Conservation (phyloP, 2,329 filamentous ascomycete genomes). For the Fusarium cyanostomum region DNA sequence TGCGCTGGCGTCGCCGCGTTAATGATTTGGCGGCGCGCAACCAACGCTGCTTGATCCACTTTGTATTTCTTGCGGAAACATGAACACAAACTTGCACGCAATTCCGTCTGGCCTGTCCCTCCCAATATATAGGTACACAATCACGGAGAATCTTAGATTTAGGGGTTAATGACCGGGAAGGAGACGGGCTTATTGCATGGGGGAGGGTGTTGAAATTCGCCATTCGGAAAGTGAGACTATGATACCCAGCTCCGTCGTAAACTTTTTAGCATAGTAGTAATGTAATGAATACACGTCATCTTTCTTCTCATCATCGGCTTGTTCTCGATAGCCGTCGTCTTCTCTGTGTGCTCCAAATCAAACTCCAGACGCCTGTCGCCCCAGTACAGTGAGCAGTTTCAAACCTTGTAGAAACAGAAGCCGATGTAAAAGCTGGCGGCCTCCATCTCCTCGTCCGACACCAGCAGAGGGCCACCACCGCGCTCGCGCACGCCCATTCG, state of each 20-base stretch:
- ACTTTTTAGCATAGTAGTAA: slow-evolving; percentile 23
- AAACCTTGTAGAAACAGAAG: slow-evolving; percentile 98
- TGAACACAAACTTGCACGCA: neutral
- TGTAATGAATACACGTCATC: slow-evolving; percentile 29
- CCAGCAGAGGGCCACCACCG: slow-evolving; percentile 71
- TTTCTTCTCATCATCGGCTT: slow-evolving; percentile 14
- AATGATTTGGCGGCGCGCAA: slow-evolving; percentile 71
- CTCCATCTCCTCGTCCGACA: slow-evolving; percentile 89
- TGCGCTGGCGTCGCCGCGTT: slow-evolving; percentile 71
- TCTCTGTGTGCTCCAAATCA: neutral
- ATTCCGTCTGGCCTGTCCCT: neutral
- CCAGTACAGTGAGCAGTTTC: slow-evolving; percentile 31
- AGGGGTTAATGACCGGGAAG: neutral
- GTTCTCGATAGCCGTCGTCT: slow-evolving; percentile 1
- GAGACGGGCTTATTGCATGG: slow-evolving; percentile 18
- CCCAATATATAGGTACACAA: neutral
- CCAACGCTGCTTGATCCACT: slow-evolving; percentile 53
- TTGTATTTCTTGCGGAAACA: neutral
- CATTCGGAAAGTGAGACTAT: slow-evolving; percentile 38
- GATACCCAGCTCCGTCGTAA: slow-evolving; percentile 46
- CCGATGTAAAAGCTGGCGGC: slow-evolving; percentile 91
- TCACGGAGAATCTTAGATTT: neutral
- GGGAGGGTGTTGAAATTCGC: slow-evolving; percentile 39
- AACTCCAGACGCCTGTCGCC: slow-evolving; percentile 8
- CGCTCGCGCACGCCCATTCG: slow-evolving; percentile 92